Percentiles rank a stretch among this genome's conserved stretches.
Evolutionary conservation across 345 rosid genomes (phyloP).

Genomic region (Noccaea caerulescens): DNA sequence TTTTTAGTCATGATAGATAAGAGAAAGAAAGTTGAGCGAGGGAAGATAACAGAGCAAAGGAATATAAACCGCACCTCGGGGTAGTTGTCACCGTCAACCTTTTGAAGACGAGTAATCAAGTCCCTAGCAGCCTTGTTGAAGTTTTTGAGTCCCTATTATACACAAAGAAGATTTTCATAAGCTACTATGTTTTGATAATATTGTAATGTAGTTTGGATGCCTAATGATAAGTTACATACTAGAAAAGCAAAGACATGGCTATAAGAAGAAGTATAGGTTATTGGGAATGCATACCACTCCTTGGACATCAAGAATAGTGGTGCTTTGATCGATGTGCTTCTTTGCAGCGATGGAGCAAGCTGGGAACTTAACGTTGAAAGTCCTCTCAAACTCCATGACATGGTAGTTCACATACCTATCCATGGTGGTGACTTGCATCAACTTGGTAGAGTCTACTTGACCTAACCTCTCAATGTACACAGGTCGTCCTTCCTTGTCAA

Average conservation of each 20-base stretch:
- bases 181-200: conserved; percentile 9
- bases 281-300: conserved; percentile 75
- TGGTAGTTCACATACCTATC: conserved; percentile 93
- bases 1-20: neutral
- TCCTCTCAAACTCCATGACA: conserved; percentile 90
- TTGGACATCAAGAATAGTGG: conserved; percentile 95
- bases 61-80: conserved; percentile 68
- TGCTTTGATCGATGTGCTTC: conserved; percentile 90
- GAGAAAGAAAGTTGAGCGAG: neutral
- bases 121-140: conserved; percentile 95
- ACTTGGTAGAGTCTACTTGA: conserved; percentile 77
- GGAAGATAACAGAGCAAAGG: neutral
- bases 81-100: conserved; percentile 89
- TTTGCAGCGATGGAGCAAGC: conserved; percentile 91
- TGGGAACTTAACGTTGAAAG: conserved; percentile 76
- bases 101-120: conserved; percentile 77
- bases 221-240: neutral
- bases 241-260: neutral
- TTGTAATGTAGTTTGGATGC: neutral
- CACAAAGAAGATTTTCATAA: conserved; percentile 14
- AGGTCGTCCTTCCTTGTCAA: conserved; percentile 93
- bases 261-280: no score
- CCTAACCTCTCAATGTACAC: conserved; percentile 91
- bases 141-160: conserved; percentile 77
- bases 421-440: conserved; percentile 91